Conservation (phyloP, 495 filamentous ascomycete species). For the Aspergillus kassunensis region DNA sequence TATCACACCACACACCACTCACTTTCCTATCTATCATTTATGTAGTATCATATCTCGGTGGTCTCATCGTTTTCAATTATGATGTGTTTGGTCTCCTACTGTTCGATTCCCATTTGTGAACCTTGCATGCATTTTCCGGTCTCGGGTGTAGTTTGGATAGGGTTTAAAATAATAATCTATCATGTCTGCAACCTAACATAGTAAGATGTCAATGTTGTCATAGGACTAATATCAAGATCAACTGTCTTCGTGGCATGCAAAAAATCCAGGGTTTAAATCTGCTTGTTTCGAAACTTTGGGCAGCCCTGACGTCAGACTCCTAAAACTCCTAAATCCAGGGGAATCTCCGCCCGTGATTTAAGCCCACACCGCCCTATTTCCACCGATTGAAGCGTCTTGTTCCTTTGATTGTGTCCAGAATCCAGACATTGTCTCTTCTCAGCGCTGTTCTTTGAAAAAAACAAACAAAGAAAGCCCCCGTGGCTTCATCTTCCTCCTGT, state of each 20-base stretch:
- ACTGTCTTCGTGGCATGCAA: neutral
- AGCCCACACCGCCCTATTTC: constrained; percentile 5
- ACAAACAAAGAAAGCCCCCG: too few species aligned
- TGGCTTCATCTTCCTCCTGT: neutral
- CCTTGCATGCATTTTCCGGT: neutral
- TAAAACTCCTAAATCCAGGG: neutral
- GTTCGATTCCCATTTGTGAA: neutral
- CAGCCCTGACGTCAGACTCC: neutral
- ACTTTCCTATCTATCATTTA: neutral
- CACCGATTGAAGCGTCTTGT: neutral
- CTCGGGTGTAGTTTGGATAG: neutral
- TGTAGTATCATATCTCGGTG: neutral
- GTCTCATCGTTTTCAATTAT: neutral
- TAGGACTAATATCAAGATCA: neutral
- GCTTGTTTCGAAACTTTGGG: neutral
- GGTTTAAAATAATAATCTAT: neutral
- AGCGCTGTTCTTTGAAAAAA: too few species aligned
- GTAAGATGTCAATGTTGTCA: neutral
- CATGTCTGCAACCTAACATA: neutral
- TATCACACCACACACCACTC: neutral
- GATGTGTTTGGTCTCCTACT: neutral
- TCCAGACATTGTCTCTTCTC: too few species aligned
- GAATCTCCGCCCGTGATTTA: neutral
- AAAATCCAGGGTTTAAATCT: neutral
- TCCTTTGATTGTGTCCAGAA: too few species aligned